Percentiles rank a stretch among this genome's conserved stretches.
phyloP scores from a whole-genome alignment of 1,284 basidiomycete species.

The Vanrija humicola region DNA sequence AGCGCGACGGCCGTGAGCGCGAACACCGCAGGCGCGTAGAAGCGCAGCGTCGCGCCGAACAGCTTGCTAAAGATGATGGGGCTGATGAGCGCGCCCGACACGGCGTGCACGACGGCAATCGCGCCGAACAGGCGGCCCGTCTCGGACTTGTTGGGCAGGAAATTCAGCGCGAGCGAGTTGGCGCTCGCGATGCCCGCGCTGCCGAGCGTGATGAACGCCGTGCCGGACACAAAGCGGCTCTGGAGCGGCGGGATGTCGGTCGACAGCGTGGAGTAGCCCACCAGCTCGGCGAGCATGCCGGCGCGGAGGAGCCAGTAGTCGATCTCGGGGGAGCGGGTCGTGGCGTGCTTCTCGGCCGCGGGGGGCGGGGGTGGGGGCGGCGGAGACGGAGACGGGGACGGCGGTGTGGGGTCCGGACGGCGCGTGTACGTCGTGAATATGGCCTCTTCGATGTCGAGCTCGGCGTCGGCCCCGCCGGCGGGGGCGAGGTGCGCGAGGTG shows the following conservation, averaged over 20 bases:
- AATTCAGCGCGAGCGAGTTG: slow-evolving; percentile 44
- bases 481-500: neutral
- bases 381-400: neutral
- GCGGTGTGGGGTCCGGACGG: too few relatives aligned
- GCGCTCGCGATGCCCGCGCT: slow-evolving; percentile 32
- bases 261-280: slow-evolving; percentile 56
- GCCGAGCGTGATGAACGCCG: slow-evolving; percentile 36
- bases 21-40: slow-evolving; percentile 42
- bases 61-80: slow-evolving; percentile 42
- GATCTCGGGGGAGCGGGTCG: slow-evolving; percentile 34
- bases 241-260: slow-evolving; percentile 16
- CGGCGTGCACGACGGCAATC: slow-evolving; percentile 39
- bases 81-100: slow-evolving; percentile 36
- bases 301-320: slow-evolving; percentile 41
- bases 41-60: slow-evolving; percentile 38
- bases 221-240: slow-evolving; percentile 31
- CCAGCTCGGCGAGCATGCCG: slow-evolving; percentile 55
- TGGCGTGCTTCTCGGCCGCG: slow-evolving; percentile 2
- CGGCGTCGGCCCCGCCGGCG: too few relatives aligned
- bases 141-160: slow-evolving; percentile 38
- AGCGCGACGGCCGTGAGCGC: slow-evolving; percentile 28
- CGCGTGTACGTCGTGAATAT: too few relatives aligned
- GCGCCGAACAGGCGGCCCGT: slow-evolving; percentile 47
- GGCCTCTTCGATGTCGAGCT: too few relatives aligned
- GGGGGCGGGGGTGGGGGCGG: slow-evolving; percentile 3